phyloP scores from a whole-genome alignment of 257 asterid genomes.

The Solanum neorickii region DNA sequence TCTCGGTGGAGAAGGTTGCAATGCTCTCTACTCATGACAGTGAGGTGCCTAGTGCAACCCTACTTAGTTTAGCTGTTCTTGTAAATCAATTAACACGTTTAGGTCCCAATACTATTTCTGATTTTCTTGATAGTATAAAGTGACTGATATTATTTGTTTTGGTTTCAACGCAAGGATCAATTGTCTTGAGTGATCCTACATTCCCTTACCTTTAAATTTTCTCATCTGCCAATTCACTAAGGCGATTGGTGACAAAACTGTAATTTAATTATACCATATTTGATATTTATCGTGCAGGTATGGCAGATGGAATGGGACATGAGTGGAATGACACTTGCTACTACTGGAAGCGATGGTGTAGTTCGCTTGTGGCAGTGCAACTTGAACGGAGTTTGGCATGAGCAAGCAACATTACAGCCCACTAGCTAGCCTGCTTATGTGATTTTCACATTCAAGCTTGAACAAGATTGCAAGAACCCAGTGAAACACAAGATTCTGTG shows the following conservation, averaged over 20 bases:
- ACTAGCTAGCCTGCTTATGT: constrained; percentile 6
- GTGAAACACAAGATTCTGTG: neutral
- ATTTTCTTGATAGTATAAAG: neutral
- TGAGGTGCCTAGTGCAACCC: constrained; percentile 37
- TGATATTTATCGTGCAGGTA: constrained; percentile 26
- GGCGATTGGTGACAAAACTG: neutral
- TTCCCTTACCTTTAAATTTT: neutral
- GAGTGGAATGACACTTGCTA: constrained; percentile 94
- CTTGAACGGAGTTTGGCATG: constrained; percentile 66
- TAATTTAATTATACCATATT: neutral
- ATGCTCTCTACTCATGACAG: constrained; percentile 53
- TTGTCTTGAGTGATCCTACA: neutral
- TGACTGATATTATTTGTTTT: neutral
- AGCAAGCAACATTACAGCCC: constrained; percentile 61
- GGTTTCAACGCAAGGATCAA: neutral
- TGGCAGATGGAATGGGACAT: constrained; percentile 97
- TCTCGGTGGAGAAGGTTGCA: constrained; percentile 49
- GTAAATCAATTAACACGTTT: neutral
- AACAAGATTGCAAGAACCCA: neutral
- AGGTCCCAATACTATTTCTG: neutral
- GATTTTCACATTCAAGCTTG: neutral
- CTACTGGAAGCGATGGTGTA: constrained; percentile 56
- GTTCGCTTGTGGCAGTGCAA: constrained; percentile 90
- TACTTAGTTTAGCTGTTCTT: neutral
- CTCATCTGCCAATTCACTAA: neutral